Percentiles rank a stretch among this genome's conserved stretches.
Conservation (phyloP, 306 rosid genomes). For the Lathyrus aphaca region DNA sequence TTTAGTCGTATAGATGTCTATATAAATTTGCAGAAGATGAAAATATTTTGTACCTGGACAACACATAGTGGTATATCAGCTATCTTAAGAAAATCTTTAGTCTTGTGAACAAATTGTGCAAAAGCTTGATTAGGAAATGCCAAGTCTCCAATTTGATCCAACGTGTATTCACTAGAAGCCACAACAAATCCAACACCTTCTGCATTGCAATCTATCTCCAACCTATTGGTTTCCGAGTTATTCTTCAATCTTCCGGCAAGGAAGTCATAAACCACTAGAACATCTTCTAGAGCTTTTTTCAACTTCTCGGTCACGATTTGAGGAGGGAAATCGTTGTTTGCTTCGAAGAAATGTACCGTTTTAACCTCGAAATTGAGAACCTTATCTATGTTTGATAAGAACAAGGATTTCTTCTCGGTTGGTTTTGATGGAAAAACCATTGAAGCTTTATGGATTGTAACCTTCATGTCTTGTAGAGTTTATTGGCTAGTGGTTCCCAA, state of each 20-base stretch:
- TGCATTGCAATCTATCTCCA: conserved; percentile 66
- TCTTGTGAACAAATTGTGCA: conserved; percentile 52
- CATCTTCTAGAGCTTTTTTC: conserved; percentile 47
- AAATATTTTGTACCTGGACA: conserved; percentile 57
- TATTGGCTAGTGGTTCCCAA: neutral
- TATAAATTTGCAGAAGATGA: no score
- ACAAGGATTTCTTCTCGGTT: conserved; percentile 50
- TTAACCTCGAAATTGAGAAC: conserved; percentile 69
- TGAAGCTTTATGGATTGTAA: conserved; percentile 47
- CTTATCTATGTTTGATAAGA: conserved; percentile 82
- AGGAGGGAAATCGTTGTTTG: conserved; percentile 55
- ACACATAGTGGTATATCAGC: conserved; percentile 57
- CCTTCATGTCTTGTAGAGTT: conserved; percentile 54
- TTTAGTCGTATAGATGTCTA: no score
- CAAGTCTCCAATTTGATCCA: conserved; percentile 70
- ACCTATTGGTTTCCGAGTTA: conserved; percentile 45
- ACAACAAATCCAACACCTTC: conserved; percentile 69
- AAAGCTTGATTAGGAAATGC: conserved; percentile 76
- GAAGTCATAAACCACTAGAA: conserved; percentile 62
- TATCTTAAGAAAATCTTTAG: conserved; percentile 48
- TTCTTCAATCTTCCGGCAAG: conserved; percentile 64
- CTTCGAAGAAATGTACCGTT: conserved; percentile 63
- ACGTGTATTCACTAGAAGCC: conserved; percentile 57
- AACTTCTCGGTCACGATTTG: conserved; percentile 44
- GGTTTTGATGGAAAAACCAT: conserved; percentile 58